Evolutionary conservation across 1,139 yeast species (phyloP).

Genomic region (Candida sp.): DNA sequence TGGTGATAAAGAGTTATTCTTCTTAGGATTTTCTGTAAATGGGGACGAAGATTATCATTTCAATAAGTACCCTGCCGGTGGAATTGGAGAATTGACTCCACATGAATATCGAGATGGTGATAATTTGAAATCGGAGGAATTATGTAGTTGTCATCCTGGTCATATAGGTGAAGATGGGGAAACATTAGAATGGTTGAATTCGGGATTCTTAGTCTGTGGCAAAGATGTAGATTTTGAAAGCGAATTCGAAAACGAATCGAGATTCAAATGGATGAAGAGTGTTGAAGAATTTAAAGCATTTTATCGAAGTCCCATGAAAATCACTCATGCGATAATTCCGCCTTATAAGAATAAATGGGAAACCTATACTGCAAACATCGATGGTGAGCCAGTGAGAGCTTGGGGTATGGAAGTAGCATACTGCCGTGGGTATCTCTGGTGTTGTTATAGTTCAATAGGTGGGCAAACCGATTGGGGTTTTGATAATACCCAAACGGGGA

Average conservation of each 20-base stretch:
- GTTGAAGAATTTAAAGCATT: conserved; percentile 22
- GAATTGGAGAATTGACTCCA: conserved; percentile 48
- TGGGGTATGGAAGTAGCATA: conserved; percentile 27
- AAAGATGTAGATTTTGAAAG: conserved; percentile 18
- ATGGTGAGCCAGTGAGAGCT: conserved; percentile 28
- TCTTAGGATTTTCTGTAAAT: conserved; percentile 53
- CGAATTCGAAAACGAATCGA: conserved; percentile 16
- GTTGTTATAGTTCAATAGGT: conserved; percentile 39
- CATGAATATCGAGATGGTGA: conserved; percentile 19
- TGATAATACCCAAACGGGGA: conserved; percentile 22
- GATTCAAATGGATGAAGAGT: conserved; percentile 18
- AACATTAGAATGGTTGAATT: conserved; percentile 30
- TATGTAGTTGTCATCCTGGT: conserved; percentile 39
- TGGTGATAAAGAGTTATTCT: conserved; percentile 67
- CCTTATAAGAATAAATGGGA: conserved; percentile 18
- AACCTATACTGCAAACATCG: conserved; percentile 17
- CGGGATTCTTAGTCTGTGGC: conserved; percentile 30
- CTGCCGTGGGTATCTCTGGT: conserved; percentile 39
- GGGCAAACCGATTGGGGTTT: conserved; percentile 20
- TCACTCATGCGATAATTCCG: conserved; percentile 29
- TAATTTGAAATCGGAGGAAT: conserved; percentile 21
- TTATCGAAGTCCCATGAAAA: conserved; percentile 20
- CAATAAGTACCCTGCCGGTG: conserved; percentile 47
- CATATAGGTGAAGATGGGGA: conserved; percentile 31
- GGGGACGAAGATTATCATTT: conserved; percentile 54